Base-by-base conservation (phyloP, 805 yeast genomes). In the Spathaspora girioi region DNA sequence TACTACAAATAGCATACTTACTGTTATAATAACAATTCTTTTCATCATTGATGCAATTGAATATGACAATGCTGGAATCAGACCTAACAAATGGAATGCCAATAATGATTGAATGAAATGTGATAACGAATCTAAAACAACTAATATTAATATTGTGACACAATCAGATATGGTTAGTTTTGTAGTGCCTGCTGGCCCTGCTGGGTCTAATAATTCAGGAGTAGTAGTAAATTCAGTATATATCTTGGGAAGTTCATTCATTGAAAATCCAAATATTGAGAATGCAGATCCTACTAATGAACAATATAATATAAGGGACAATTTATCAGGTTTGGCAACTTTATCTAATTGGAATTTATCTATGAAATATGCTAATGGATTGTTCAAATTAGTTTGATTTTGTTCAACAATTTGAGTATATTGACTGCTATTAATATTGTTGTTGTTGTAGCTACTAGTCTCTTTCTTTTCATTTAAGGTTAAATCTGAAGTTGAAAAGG, bases 31-130 rank as follows among this genome's bases (percentile, higher is more conserved):
- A 1, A 89, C 87, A n/a, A 91, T 87, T 60, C 96, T 82, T 69
- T 91, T 91, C 81, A 91, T 80, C 80, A 91, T 79, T 43, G 89
- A 83, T 2, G 97, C 96, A 51, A 91, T 84, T 1, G 96, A 87
- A 68, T 89, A 91, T 2, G 94, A 82, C 11, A 91, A 84, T 0
- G 97, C 89, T 2, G 96, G 87, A 5, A 91, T 78, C 62, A 85
- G 80, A 18, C 96, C 94, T 44, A 91, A 69, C 31, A 91, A 73
- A 69, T 87, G 89, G 67, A 88, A 89, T 14, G 96, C 90, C 40
- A 91, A 75, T 64, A 90, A 70, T 41, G 92, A 86, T 68, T 91
- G 97, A 38, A 81, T 63, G 58, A 88, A 91, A 68, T 89, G 96
- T 14, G 88, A 82, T 14, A 85, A 59, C 3, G 96, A 94, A 64